Evolutionary conservation across 1,139 yeast genomes (phyloP).

Genomic region (Blastobotrys buckinghamii): DNA sequence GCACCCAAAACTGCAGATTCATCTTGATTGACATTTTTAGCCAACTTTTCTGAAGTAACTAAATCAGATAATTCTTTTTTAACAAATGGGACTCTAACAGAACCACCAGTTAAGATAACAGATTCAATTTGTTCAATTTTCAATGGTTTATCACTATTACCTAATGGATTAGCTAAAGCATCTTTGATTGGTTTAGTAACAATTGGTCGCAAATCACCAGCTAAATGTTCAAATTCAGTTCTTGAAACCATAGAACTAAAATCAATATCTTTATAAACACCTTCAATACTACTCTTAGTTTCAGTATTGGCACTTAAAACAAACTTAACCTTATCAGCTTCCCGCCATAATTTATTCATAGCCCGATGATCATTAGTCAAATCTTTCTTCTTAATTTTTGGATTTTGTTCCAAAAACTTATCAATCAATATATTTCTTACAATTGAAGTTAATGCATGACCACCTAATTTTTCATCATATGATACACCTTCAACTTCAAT

Average conservation of each 20-base stretch:
- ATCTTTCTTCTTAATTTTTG: conserved; percentile 20
- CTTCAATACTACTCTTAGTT: conserved; percentile 63
- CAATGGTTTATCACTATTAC: conserved; percentile 26
- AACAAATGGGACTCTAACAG: conserved; percentile 84
- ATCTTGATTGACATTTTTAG: conserved; percentile 93
- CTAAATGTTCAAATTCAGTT: conserved; percentile 66
- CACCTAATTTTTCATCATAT: conserved; percentile 62
- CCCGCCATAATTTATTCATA: conserved; percentile 63
- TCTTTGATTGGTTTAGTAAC: conserved; percentile 50
- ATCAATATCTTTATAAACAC: conserved; percentile 58
- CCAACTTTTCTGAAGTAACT: conserved; percentile 50
- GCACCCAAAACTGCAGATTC: conserved; percentile 93
- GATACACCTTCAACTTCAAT: conserved; percentile 72
- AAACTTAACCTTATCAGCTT: conserved; percentile 82
- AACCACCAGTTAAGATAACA: conserved; percentile 83
- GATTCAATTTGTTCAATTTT: conserved; percentile 48
- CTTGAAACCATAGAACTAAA: conserved; percentile 62
- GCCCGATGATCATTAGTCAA: conserved; percentile 51
- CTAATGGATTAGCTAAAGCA: conserved; percentile 39
- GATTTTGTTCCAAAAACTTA: conserved; percentile 44
- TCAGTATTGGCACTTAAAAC: conserved; percentile 85
- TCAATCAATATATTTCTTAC: conserved; percentile 55
- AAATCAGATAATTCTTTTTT: conserved; percentile 47
- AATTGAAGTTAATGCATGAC: conserved; percentile 61
- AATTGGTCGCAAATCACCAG: conserved; percentile 41